Evolutionary conservation across 805 yeast genomes (phyloP), one percentile per base, ranked within the genome.

Genomic region (Clavispora phyllophila): DNA sequence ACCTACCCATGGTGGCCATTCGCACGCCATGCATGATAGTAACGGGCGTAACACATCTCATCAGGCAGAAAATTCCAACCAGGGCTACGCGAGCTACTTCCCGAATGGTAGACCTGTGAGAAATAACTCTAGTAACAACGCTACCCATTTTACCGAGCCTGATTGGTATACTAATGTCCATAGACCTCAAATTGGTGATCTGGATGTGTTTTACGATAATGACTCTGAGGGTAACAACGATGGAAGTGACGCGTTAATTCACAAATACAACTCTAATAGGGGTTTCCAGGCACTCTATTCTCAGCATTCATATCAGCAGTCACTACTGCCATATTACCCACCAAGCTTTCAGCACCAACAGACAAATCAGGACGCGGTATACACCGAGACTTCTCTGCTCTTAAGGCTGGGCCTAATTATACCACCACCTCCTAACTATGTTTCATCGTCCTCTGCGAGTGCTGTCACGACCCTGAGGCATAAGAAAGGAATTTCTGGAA

Each of bases 91-190:
- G 20, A 14, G 17, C 15, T 27, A 14, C 15, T 27, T 5, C n/a
- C 17, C 17, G 15, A 27, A 27, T 14, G 31, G 28, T 12, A 25
- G 17, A 27, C 17, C 31, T 7, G 31, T 6, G 17, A 27, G 17
- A 7, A 9, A n/a, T 3, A 29, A 17, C 14, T 9, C 41, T 9
- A 26, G 24, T 10, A 35, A 7, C 10, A 13, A 19, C 9, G 34
- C 34, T 4, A 5, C 17, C 14, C 61, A 58, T 37, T 65, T 65
- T 49, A 63, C 59, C 41, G 62, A 63, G 36, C 70, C 71, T 1
- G 68, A 63, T 42, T 68, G 72, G 73, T 67, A 66, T 53, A 58
- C 63, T 15, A 58, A 59, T 44, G 33, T 29, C n/a, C 20, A 29
- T 17, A 10, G 33, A n/a, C 20, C 20, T 15, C 10, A 17, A 40